Evolutionary conservation across 116 monocot genomes (phyloP).

Genomic region (Posidonia oceanica): DNA sequence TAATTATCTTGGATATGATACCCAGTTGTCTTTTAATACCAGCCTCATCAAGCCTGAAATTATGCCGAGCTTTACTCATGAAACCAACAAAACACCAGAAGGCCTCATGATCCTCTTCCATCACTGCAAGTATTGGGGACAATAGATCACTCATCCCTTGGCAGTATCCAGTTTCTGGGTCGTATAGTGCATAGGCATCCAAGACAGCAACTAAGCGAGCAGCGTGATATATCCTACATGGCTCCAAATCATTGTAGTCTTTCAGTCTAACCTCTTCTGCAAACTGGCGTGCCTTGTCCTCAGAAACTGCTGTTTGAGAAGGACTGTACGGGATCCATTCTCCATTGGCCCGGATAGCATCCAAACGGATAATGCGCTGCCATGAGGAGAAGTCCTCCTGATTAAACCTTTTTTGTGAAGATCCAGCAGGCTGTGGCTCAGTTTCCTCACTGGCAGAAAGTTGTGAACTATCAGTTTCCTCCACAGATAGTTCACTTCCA

Average conservation of each 20-base stretch:
- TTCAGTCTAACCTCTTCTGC: slow-evolving; percentile 14
- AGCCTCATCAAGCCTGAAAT: slow-evolving; percentile 18
- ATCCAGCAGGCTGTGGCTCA: background rate
- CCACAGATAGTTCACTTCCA: slow-evolving; percentile 4
- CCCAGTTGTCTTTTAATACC: slow-evolving; percentile 16
- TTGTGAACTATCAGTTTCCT: background rate
- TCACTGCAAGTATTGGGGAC: slow-evolving; percentile 14
- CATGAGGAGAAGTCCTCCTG: slow-evolving; percentile 11
- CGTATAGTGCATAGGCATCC: slow-evolving; percentile 19
- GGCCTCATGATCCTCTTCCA: slow-evolving; percentile 14
- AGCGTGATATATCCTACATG: slow-evolving; percentile 18
- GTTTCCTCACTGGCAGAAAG: background rate
- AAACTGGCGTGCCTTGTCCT: slow-evolving; percentile 1
- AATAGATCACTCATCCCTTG: slow-evolving; percentile 22
- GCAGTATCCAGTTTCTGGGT: slow-evolving; percentile 21
- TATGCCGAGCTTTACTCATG: slow-evolving; percentile 14
- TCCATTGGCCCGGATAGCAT: slow-evolving; percentile 15
- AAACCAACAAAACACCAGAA: slow-evolving; percentile 23
- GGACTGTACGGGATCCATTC: slow-evolving; percentile 13
- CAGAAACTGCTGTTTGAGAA: slow-evolving; percentile 9
- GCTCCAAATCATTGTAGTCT: slow-evolving; percentile 15
- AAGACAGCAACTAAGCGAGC: slow-evolving; percentile 15
- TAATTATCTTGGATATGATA: slow-evolving; percentile 18
- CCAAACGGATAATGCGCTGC: slow-evolving; percentile 17
- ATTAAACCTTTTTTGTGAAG: background rate